Conservation (phyloP, 352 stramenopile species). For the Achlya hypogyna region DNA sequence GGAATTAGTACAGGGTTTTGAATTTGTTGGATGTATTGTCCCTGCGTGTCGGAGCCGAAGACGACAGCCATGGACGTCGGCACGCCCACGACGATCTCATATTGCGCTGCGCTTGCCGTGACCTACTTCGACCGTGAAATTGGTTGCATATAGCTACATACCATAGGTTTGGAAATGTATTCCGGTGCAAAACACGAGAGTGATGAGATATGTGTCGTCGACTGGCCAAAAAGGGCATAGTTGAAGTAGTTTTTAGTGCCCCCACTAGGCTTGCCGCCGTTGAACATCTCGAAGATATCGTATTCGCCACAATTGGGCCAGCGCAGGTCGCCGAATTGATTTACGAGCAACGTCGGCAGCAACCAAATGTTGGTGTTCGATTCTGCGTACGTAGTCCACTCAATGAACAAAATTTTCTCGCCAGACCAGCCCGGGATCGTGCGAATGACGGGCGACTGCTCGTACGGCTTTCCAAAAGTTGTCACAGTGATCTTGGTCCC, state of each 20-base stretch:
- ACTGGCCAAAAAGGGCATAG: slow-evolving; percentile 45
- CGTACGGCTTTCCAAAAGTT: slow-evolving; percentile 35
- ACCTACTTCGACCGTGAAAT: not conserved
- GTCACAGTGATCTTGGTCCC: slow-evolving; percentile 35
- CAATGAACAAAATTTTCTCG: slow-evolving; percentile 61
- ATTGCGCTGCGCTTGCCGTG: slow-evolving; percentile 32
- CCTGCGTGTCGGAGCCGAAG: slow-evolving; percentile 45
- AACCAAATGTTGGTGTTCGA: slow-evolving; percentile 82
- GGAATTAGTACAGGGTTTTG: slow-evolving; percentile 59
- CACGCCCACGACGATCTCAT: slow-evolving; percentile 48
- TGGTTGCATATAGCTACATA: not conserved
- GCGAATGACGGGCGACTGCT: slow-evolving; percentile 36
- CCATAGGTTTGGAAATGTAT: slow-evolving; percentile 29
- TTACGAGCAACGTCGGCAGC: slow-evolving; percentile 63
- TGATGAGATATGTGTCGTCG: slow-evolving; percentile 67
- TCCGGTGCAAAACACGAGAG: slow-evolving; percentile 50
- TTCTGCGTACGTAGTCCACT: slow-evolving; percentile 50
- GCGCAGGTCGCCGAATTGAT: slow-evolving; percentile 51
- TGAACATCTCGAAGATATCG: slow-evolving; percentile 80
- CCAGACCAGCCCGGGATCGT: slow-evolving; percentile 52
- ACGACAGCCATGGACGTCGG: slow-evolving; percentile 60
- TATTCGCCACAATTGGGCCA: slow-evolving; percentile 72
- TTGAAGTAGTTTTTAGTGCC: slow-evolving; percentile 50
- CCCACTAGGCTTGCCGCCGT: not conserved
- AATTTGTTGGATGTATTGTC: slow-evolving; percentile 61